Evolutionary conservation across 2,329 filamentous ascomycete species (phyloP).

Genomic region (Aspergillus tanneri): DNA sequence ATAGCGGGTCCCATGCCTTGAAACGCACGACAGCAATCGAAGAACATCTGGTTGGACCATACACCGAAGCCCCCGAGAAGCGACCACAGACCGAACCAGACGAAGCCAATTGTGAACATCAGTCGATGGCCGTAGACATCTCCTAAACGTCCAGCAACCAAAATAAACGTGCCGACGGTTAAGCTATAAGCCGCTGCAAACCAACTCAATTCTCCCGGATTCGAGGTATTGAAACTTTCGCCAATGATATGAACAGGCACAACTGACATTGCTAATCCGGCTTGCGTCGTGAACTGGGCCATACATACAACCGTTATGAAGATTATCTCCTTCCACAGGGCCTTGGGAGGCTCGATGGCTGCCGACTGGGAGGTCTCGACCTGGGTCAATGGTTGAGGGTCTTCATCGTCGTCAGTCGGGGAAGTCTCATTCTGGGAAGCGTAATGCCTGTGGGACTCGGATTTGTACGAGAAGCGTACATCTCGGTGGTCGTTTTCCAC

Average conservation of each 20-base stretch:
- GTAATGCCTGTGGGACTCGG: not conserved
- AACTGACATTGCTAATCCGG: conserved; percentile 49
- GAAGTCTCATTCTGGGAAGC: conserved; percentile 10
- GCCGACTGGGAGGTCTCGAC: conserved; percentile 18
- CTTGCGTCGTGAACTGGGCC: conserved; percentile 45
- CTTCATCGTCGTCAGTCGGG: conserved; percentile 1
- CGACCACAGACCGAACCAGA: conserved; percentile 41
- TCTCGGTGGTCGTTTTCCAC: not conserved
- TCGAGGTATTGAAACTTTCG: conserved; percentile 44
- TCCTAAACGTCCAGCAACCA: conserved; percentile 37
- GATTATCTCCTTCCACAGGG: conserved; percentile 25
- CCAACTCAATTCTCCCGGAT: conserved; percentile 52
- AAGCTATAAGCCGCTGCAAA: conserved; percentile 57
- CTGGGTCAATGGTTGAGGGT: conserved; percentile 17
- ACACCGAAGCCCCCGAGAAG: conserved; percentile 38
- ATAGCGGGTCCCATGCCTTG: conserved; percentile 61
- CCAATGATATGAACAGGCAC: conserved; percentile 52
- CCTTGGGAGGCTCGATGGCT: conserved; percentile 10
- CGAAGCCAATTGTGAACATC: conserved; percentile 37
- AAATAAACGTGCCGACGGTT: conserved; percentile 38
- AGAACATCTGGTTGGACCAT: conserved; percentile 45
- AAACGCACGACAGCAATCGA: conserved; percentile 53
- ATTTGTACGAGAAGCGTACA: not conserved
- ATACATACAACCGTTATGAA: conserved; percentile 34
- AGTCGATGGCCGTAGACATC: conserved; percentile 40